phyloP scores from a whole-genome alignment of 1,284 basidiomycete genomes.

The Serendipita sp. region DNA sequence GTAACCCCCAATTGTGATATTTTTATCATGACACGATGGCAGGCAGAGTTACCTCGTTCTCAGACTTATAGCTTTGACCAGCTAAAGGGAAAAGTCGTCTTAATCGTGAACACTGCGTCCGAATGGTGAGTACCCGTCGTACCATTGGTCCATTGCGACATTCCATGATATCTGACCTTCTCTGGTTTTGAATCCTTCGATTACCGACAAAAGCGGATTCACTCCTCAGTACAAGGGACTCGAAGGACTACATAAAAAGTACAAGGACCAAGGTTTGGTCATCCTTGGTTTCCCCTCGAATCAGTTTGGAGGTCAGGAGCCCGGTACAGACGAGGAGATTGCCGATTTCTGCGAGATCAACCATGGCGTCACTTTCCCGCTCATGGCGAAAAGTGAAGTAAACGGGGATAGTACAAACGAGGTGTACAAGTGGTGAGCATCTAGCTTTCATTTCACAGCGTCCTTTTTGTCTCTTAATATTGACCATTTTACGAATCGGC shows the following conservation, averaged over 20 bases:
- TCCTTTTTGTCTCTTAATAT: background rate
- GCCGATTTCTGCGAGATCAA: conserved; percentile 34
- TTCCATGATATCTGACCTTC: background rate
- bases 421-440: conserved; percentile 7
- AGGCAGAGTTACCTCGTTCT: background rate
- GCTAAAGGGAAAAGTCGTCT: conserved; percentile 59
- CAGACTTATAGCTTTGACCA: conserved; percentile 42
- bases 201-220: conserved; percentile 44
- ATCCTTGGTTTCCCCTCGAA: conserved; percentile 88
- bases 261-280: conserved; percentile 60
- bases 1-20: background rate
- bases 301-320: conserved; percentile 68
- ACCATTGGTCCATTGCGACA: background rate
- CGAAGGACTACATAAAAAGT: conserved; percentile 71
- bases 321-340: conserved; percentile 54
- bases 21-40: background rate
- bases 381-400: conserved; percentile 84
- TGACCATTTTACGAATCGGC: conserved; percentile 49
- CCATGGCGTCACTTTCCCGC: conserved; percentile 71
- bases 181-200: conserved; percentile 7
- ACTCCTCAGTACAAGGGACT: conserved; percentile 83
- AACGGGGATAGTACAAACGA: conserved; percentile 53
- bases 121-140: conserved; percentile 37
- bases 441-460: background rate
- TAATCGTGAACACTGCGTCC: conserved; percentile 62